These are phyloP conservation scores for Bolboschoenoplectus hybrid DNA, from an alignment of 202 grass and related monocot species.

Conservation along the genomic window DNA sequence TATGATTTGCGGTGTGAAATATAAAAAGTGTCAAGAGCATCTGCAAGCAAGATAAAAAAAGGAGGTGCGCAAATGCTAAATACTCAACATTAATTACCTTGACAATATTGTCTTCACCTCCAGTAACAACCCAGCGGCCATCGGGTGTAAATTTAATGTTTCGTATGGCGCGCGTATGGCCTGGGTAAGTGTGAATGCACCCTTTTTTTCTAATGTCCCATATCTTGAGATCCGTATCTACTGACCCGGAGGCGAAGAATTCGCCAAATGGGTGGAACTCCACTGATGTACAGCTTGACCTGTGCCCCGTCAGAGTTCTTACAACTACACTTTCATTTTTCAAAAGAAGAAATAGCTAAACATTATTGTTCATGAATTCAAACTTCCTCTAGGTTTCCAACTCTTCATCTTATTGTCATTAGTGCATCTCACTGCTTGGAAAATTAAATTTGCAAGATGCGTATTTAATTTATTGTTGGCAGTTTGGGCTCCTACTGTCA, in stretches of 20 bases:
- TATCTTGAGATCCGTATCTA: constrained; percentile 92
- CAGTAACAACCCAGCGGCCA: constrained; percentile 96
- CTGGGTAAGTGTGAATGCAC: constrained; percentile 93
- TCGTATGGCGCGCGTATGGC: constrained; percentile 73
- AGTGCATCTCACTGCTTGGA: neutral
- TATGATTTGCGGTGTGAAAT: neutral
- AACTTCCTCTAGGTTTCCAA: neutral
- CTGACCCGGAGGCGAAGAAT: constrained; percentile 95
- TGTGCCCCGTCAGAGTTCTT: constrained; percentile 75
- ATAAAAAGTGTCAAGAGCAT: neutral
- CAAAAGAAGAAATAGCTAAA: constrained; percentile 3
- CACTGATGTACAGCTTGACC: constrained; percentile 72
- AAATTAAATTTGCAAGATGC: neutral
- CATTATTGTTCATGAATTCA: neutral
- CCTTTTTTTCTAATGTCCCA: constrained; percentile 99
- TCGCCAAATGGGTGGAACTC: constrained; percentile 99
- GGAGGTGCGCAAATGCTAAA: neutral
- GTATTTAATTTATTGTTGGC: neutral
- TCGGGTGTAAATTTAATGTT: constrained; percentile 92
- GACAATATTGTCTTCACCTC: constrained; percentile 86
- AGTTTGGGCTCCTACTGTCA: neutral
- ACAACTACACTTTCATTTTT: constrained; percentile 70
- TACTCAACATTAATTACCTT: constrained; percentile 47
- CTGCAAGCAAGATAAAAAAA: neutral
- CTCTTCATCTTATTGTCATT: neutral